Evolutionary conservation across 139 green algal genomes (phyloP).

Genomic region (Eudorina sp.): DNA sequence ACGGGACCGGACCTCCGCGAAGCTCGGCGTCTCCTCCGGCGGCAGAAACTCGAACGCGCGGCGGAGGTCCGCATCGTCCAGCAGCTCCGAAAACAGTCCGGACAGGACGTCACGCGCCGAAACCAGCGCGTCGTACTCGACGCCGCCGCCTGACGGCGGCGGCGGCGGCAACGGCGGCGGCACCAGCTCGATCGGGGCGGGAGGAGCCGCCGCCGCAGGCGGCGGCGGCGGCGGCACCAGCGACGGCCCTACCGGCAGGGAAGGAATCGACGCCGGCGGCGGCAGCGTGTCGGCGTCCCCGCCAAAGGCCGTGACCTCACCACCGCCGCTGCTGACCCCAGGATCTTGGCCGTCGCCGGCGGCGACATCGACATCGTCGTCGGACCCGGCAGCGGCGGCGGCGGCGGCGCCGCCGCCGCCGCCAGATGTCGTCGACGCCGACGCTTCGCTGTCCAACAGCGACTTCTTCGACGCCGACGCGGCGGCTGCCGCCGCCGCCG

Average conservation of each 20-base stretch:
- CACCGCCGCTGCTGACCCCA: too few relatives aligned
- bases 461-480: background rate
- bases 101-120: conserved; percentile 35
- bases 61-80: conserved; percentile 19
- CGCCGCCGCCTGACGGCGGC: background rate
- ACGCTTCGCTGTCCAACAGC: background rate
- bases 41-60: conserved; percentile 23
- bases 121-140: conserved; percentile 21
- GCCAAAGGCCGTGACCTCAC: too few relatives aligned
- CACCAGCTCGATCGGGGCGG: background rate
- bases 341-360: too few relatives aligned
- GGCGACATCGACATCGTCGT: too few relatives aligned
- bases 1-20: conserved; percentile 5
- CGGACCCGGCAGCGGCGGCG: background rate
- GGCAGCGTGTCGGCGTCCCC: too few relatives aligned
- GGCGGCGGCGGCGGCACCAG: background rate
- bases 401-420: background rate
- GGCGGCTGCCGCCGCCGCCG: background rate
- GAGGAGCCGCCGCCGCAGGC: background rate
- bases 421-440: background rate
- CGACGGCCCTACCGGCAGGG: background rate
- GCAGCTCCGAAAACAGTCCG: conserved; percentile 17
- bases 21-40: background rate
- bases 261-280: background rate
- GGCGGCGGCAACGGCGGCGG: conserved; percentile 41